Base-by-base conservation (phyloP, 768 basidiomycete species). In the Lactarius quietus region DNA sequence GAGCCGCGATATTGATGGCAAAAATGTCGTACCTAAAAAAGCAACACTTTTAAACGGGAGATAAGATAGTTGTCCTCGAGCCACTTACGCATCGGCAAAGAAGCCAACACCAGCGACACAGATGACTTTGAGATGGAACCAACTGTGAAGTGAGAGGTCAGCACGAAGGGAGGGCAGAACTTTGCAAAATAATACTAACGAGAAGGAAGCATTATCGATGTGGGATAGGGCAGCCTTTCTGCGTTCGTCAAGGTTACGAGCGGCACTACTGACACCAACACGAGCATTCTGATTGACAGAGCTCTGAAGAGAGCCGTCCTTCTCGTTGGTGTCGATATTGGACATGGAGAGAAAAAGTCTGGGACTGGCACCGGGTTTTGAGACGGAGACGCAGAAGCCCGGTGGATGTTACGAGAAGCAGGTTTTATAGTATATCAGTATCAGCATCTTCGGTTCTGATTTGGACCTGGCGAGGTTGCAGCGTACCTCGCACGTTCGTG, bases 161-260 rank as follows among this genome's bases (percentile, higher is more conserved):
- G 26, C n/a, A 52, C 7, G 12, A 35, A 6, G 20, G 4, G 1
- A 20, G n/a, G 15, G 0, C 36, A 59, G 20, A 9, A 35, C 28
- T 1, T 12, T 35, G 1, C 18, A 7, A 33, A 7, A 9, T 10
- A 63, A 55, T 10, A 72, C 88, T 61, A 74, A 91, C 89, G 87
- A 87, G 77, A 95, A 95, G 52, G 81, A 79, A 51, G 94, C 94
- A 66, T 90, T 87, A 76, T 96, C 94, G 66, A 96, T 84, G 74
- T 95, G 92, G 15, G 87, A 83, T 48, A 97, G 82, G 36, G 95
- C 93, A 39, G 85, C 86, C 20, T 90, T 83, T 67, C 94, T 86
- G 57, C 86, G 84, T 73, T 89, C 85, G 72, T 89, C 87, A 52
- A 91, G 82, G 23, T 73, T 58, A 15, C 28, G 63, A 45, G 48